Conservation (phyloP, 768 basidiomycete genomes). For the Lactifluus subvellereus region DNA sequence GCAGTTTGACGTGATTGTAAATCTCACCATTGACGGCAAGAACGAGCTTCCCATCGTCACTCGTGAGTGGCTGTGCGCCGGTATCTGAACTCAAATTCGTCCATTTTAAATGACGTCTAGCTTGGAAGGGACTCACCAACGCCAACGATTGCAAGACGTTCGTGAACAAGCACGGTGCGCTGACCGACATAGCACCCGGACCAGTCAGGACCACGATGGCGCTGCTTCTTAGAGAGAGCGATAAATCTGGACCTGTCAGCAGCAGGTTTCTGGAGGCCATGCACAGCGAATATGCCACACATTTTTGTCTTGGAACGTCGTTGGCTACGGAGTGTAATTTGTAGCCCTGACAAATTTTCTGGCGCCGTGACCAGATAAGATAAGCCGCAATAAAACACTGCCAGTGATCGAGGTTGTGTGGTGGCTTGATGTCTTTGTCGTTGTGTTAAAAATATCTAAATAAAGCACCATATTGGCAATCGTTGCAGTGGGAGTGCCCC, state of each 20-base stretch:
- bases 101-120: background rate
- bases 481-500: background rate
- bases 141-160: constrained; percentile 95
- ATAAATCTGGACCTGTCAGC: constrained; percentile 68
- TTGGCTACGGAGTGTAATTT: background rate
- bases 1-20: constrained; percentile 89
- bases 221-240: constrained; percentile 80
- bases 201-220: constrained; percentile 98
- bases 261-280: constrained; percentile 68
- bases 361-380: constrained; percentile 9
- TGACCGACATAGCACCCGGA: constrained; percentile 89
- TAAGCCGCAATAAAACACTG: background rate
- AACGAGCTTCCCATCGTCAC: constrained; percentile 74
- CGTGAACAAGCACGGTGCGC: constrained; percentile 81
- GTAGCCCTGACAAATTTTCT: constrained; percentile 1
- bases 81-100: constrained; percentile 54
- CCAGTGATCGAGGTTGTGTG: background rate
- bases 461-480: background rate
- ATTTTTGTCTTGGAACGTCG: constrained; percentile 37
- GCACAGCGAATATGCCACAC: constrained; percentile 91
- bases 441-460: background rate
- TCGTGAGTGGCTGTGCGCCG: constrained; percentile 90
- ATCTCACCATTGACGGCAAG: constrained; percentile 98
- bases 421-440: background rate
- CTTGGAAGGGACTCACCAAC: constrained; percentile 58